Evolutionary conservation across 2,329 filamentous ascomycete genomes (phyloP).

Genomic region (Pyrenophora teres): DNA sequence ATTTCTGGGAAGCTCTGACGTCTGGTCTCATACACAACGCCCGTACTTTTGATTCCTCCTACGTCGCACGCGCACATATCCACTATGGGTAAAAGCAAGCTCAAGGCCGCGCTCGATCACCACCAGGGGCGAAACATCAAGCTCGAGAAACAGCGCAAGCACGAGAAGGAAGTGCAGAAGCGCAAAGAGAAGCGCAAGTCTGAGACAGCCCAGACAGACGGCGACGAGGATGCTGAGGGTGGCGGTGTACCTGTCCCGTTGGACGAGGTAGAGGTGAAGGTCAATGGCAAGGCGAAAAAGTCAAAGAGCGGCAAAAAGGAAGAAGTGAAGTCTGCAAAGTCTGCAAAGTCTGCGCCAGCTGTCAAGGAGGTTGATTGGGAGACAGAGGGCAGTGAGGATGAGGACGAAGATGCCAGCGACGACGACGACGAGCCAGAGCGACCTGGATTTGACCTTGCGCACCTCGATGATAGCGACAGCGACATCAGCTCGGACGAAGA

Average conservation of each 20-base stretch:
- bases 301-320: constrained; percentile 40
- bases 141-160: constrained; percentile 65
- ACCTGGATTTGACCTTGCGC: constrained; percentile 34
- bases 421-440: constrained; percentile 37
- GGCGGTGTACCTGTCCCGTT: constrained; percentile 36
- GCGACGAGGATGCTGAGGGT: constrained; percentile 27
- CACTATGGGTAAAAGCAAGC: constrained; percentile 56
- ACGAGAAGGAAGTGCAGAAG: constrained; percentile 17
- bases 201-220: constrained; percentile 15
- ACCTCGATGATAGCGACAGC: constrained; percentile 49
- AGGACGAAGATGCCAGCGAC: constrained; percentile 46
- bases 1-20: constrained; percentile 35
- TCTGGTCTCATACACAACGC: constrained; percentile 8
- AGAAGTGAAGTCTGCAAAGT: constrained; percentile 32
- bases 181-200: constrained; percentile 11
- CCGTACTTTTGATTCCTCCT: not conserved
- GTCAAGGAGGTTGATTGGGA: constrained; percentile 39
- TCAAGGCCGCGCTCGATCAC: constrained; percentile 63
- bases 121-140: constrained; percentile 70
- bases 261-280: constrained; percentile 35
- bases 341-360: constrained; percentile 24
- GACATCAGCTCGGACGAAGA: constrained; percentile 46
- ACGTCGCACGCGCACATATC: not conserved
- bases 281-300: constrained; percentile 40
- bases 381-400: constrained; percentile 43